Conservation (phyloP, 2,329 filamentous ascomycete genomes). For the Ascochyta clinopodiicola region DNA sequence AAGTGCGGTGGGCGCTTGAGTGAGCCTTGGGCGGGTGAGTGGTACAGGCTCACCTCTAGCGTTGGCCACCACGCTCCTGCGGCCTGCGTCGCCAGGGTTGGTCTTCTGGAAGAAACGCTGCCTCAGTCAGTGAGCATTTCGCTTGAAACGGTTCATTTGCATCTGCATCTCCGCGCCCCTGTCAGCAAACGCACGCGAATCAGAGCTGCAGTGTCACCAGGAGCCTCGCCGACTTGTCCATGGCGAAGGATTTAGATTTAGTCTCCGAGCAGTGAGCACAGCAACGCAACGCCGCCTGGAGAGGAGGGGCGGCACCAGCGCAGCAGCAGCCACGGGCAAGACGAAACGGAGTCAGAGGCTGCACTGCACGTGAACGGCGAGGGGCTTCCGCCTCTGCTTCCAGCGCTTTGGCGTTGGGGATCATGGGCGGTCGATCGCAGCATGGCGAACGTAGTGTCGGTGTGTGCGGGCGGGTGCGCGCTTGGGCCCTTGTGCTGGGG, state of each 20-base stretch:
- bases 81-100: constrained; percentile 28
- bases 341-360: constrained; percentile 29
- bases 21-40: constrained; percentile 45
- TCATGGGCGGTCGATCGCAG: constrained; percentile 36
- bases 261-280: constrained; percentile 4
- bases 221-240: constrained; percentile 8
- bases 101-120: constrained; percentile 31
- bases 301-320: constrained; percentile 1
- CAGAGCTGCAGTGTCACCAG: constrained; percentile 15
- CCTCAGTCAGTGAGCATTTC: constrained; percentile 19
- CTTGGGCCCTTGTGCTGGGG: constrained; percentile 5
- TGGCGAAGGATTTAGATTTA: constrained; percentile 14
- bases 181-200: constrained; percentile 8
- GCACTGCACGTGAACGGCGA: constrained; percentile 30
- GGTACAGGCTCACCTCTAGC: constrained; percentile 37
- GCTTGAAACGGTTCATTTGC: constrained; percentile 13
- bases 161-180: constrained; percentile 12
- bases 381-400: constrained; percentile 18
- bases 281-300: neutral
- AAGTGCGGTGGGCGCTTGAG: constrained; percentile 42
- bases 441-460: constrained; percentile 26
- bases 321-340: constrained; percentile 21
- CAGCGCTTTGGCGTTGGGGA: constrained; percentile 30
- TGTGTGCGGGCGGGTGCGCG: constrained; percentile 17
- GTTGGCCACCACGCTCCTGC: constrained; percentile 27